Evolutionary conservation across 495 filamentous ascomycete genomes (phyloP).

Genomic region (Trichoderma orchidacearum): DNA sequence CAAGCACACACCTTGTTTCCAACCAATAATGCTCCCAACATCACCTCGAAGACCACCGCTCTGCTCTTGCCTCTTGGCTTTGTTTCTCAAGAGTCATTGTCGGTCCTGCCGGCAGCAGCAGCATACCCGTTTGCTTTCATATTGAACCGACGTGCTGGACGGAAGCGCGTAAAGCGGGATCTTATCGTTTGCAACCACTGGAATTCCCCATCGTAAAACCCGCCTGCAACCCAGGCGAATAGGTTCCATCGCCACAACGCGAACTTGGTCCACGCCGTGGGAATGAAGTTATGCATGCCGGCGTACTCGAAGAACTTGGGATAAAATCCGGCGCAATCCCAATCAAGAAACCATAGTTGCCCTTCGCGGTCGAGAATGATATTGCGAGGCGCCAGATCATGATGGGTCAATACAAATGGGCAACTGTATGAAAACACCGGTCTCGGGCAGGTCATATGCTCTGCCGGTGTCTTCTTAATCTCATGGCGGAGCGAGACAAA

Average conservation of each 20-base stretch:
- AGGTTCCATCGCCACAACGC: neutral
- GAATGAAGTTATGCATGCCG: conserved; percentile 3
- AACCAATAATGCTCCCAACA: no score
- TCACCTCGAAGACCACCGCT: no score
- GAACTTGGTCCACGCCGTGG: neutral
- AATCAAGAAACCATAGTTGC: conserved; percentile 7
- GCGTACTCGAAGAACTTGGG: conserved; percentile 10
- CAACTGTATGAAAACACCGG: neutral
- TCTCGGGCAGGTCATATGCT: neutral
- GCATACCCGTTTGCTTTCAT: neutral
- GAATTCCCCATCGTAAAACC: conserved; percentile 1
- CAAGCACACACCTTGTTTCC: no score
- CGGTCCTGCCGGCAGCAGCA: no score
- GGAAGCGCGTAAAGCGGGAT: neutral
- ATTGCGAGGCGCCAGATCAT: conserved; percentile 12
- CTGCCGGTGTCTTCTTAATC: neutral
- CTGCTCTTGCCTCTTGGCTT: no score
- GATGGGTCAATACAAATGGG: conserved; percentile 10
- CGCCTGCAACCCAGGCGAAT: neutral
- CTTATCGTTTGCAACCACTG: neutral
- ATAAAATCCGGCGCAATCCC: conserved; percentile 13
- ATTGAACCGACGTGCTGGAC: conserved; percentile 1
- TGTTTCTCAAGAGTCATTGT: no score
- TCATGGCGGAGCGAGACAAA: neutral
- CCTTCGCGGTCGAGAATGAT: conserved; percentile 7